Evolutionary conservation across 805 yeast genomes (phyloP).

Genomic region (Myxozyma kluyveri): DNA sequence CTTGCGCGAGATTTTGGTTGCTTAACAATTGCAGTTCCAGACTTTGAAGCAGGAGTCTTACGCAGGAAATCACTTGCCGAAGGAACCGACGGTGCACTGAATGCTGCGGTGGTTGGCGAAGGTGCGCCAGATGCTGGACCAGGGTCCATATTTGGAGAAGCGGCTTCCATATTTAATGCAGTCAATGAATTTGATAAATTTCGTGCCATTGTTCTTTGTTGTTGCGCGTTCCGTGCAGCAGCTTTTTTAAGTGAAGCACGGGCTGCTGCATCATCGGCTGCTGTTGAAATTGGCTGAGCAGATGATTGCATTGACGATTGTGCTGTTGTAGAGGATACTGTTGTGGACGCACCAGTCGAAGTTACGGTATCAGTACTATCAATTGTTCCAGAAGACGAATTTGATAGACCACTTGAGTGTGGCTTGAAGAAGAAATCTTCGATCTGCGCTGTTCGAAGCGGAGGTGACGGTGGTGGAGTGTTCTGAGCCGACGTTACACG

Average conservation of each 20-base stretch:
- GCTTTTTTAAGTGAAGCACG: background rate
- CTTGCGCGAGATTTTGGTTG: constrained; percentile 34
- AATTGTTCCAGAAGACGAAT: background rate
- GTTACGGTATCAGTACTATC: background rate
- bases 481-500: constrained; percentile 25
- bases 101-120: background rate
- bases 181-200: background rate
- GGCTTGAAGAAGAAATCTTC: constrained; percentile 25
- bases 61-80: constrained; percentile 1
- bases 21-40: constrained; percentile 8
- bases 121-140: background rate
- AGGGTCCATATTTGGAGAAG: background rate
- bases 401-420: background rate
- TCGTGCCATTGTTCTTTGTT: background rate
- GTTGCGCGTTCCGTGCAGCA: background rate
- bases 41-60: background rate
- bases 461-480: constrained; percentile 31
- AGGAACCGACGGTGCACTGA: background rate
- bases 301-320: background rate
- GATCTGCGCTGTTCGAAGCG: constrained; percentile 10
- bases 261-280: no score
- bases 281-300: background rate
- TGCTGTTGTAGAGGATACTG: background rate
- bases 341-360: background rate
- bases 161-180: background rate